These are phyloP conservation scores for Starmerella gropengiesseri DNA, from an alignment of 805 yeast species.

Conservation along the genomic window DNA sequence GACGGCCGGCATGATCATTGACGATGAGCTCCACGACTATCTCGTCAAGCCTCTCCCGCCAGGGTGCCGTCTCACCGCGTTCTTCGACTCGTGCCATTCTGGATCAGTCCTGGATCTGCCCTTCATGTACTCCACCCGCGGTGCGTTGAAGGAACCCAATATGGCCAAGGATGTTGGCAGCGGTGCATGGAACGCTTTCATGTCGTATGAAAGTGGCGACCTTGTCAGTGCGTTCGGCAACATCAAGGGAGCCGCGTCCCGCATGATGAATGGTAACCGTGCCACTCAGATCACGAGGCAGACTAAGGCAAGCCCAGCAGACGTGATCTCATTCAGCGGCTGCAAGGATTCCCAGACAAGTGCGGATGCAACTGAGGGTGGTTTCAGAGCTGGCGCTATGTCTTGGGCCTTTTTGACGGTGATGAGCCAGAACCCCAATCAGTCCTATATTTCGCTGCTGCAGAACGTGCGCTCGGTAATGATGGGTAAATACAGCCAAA, in stretches of 20 bases:
- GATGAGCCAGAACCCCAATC: slow-evolving; percentile 48
- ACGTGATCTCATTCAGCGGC: slow-evolving; percentile 64
- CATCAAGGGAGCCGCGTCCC: slow-evolving; percentile 27
- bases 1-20: slow-evolving; percentile 54
- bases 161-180: slow-evolving; percentile 63
- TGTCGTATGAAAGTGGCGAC: slow-evolving; percentile 53
- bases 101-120: slow-evolving; percentile 78
- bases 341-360: slow-evolving; percentile 77
- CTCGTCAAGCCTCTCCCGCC: slow-evolving; percentile 59
- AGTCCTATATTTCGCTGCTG: slow-evolving; percentile 56
- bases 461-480: slow-evolving; percentile 59
- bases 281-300: slow-evolving; percentile 25
- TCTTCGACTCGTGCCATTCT: slow-evolving; percentile 79
- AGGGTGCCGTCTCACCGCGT: slow-evolving; percentile 67
- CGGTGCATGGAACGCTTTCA: slow-evolving; percentile 49
- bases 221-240: slow-evolving; percentile 34
- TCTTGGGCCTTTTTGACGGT: slow-evolving; percentile 66
- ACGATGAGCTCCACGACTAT: slow-evolving; percentile 61
- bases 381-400: slow-evolving; percentile 73
- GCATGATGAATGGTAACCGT: slow-evolving; percentile 16
- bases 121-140: slow-evolving; percentile 69
- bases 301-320: slow-evolving; percentile 62
- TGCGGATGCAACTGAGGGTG: slow-evolving; percentile 69
- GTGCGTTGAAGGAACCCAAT: slow-evolving; percentile 71
- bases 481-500: slow-evolving; percentile 58